Percentiles rank a stretch among this genome's conserved stretches.
These are phyloP conservation scores for Albifimbria verrucaria DNA, from an alignment of 2,329 filamentous ascomycete genomes.

Conservation along the genomic window DNA sequence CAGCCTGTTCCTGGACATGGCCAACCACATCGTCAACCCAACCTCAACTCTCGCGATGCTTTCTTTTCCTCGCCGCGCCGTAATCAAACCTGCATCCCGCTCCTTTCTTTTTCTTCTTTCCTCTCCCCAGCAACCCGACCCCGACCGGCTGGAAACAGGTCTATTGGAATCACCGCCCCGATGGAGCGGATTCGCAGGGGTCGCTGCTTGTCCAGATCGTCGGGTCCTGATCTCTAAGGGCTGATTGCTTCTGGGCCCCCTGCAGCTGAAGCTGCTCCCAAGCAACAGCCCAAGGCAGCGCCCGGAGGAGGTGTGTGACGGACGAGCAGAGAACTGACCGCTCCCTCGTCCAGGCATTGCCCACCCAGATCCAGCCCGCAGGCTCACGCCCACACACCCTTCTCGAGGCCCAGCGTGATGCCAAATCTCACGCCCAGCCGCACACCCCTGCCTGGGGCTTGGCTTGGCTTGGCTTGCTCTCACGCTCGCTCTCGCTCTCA, in stretches of 20 bases:
- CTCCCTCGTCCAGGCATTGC: no score
- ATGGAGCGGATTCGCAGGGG: not conserved
- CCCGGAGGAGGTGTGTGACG: not conserved
- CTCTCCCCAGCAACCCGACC: not conserved
- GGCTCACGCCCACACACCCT: not conserved
- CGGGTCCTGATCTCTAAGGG: not conserved
- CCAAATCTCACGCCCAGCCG: no score
- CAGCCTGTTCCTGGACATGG: not conserved
- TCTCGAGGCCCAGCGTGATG: no score
- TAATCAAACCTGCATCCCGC: no score
- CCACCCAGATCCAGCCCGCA: not conserved
- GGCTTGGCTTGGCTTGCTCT: not conserved
- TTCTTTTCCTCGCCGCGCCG: no score
- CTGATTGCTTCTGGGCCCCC: not conserved
- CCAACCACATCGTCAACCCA: not conserved
- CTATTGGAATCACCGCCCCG: not conserved
- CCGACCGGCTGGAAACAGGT: not conserved
- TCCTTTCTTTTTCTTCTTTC: no score
- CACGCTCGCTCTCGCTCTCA: constrained; percentile 1
- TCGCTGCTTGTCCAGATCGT: not conserved
- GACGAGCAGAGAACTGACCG: no score
- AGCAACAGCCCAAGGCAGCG: not conserved
- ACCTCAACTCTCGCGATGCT: not conserved
- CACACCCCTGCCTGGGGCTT: no score
- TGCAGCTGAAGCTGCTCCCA: not conserved